A percentile compares a stretch with the other conserved stretches of the same genome.
Evolutionary conservation across 257 asterid species (phyloP).

Genomic region (Nemophila menziesii): DNA sequence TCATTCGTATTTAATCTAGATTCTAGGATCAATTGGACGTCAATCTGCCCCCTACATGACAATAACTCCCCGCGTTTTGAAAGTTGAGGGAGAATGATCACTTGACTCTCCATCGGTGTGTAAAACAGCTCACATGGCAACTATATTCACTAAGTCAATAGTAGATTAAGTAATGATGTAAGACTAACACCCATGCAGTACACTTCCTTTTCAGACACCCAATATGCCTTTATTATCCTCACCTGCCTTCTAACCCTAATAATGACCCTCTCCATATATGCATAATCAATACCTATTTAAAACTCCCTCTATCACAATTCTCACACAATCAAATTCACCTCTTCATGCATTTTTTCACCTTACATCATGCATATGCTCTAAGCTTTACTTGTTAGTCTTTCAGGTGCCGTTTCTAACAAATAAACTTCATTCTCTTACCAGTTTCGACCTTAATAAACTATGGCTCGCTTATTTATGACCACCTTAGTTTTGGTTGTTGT

Average conservation of each 20-base stretch:
- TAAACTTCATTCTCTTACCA: neutral
- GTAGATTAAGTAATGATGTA: no score
- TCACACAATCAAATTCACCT: no score
- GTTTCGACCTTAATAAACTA: neutral
- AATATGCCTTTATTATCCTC: conserved; percentile 24
- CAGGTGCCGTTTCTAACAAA: no score
- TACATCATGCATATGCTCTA: no score
- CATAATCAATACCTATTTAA: conserved; percentile 8
- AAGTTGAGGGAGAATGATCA: neutral
- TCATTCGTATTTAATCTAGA: no score
- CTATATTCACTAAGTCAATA: no score
- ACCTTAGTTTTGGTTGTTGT: conserved; percentile 13
- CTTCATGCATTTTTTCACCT: no score
- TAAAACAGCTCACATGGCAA: no score
- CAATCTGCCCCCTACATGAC: no score
- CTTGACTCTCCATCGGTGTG: neutral
- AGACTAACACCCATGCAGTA: conserved; percentile 4
- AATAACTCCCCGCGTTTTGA: conserved; percentile 9
- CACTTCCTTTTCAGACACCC: neutral
- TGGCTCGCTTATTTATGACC: neutral
- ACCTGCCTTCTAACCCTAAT: conserved; percentile 27
- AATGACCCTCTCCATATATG: neutral
- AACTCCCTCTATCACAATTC: conserved; percentile 1
- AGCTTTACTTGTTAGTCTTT: no score
- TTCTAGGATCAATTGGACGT: no score